These are phyloP conservation scores for Geotrichum reessii DNA, from an alignment of 1,139 yeast species.

Conservation along the genomic window DNA sequence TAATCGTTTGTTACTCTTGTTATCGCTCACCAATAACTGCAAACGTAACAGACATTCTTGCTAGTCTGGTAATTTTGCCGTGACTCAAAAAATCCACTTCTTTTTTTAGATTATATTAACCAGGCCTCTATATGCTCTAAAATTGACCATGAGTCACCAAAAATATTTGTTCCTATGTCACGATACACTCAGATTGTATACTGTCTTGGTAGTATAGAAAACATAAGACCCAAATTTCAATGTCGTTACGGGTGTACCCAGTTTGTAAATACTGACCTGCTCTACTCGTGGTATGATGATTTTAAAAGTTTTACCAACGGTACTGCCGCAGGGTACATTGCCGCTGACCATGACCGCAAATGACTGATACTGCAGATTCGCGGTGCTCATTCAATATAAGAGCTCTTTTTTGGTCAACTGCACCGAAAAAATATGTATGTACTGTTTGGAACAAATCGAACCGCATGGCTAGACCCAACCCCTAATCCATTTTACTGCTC, in stretches of 20 bases:
- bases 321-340: constrained; percentile 34
- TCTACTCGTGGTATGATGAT: constrained; percentile 17
- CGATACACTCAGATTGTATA: constrained; percentile 20
- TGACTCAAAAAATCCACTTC: not conserved
- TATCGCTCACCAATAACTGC: not conserved
- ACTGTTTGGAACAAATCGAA: constrained; percentile 2
- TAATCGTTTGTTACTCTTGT: too few species aligned
- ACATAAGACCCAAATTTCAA: constrained; percentile 15
- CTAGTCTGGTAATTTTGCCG: not conserved
- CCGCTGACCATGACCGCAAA: constrained; percentile 38
- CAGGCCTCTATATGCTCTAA: not conserved
- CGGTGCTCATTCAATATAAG: constrained; percentile 54
- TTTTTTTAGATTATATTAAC: not conserved
- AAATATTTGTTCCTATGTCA: constrained; percentile 17
- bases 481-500: constrained; percentile 42
- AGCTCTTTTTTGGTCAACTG: constrained; percentile 40
- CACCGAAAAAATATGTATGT: constrained; percentile 11
- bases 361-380: constrained; percentile 46
- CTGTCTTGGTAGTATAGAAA: constrained; percentile 20
- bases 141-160: constrained; percentile 17
- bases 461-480: not conserved
- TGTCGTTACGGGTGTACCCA: constrained; percentile 21
- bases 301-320: not conserved
- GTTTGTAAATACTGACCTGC: constrained; percentile 19
- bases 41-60: not conserved